Evolutionary conservation across 129 eudicot genomes (phyloP), one percentile per base, ranked within the genome.

Genomic region (Heracleum sosnowskyi): DNA sequence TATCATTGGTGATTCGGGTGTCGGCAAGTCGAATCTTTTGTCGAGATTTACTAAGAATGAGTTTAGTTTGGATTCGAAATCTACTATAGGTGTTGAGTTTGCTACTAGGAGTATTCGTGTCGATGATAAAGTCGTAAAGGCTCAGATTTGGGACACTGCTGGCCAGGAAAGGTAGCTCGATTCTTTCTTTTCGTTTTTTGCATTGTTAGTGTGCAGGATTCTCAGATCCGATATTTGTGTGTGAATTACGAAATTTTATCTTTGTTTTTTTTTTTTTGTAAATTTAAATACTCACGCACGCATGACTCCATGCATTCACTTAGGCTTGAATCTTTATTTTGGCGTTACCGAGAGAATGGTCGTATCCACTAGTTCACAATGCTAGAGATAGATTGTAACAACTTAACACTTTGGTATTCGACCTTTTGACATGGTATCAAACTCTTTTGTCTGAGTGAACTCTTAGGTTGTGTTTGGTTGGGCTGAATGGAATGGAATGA

Each of bases 101-200:
- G 96, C 96, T 45, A 91, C 96, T 28, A 76, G 96, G 71, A 88
- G 93, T 57, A 85, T 91, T 66, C 92, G 88, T 63, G 96, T 91
- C 79, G 92, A 91, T 78, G 93, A 91, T 7, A 91, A 91, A 74
- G 84, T 91, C 69, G 85, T 90, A 47, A 90, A 90, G 84, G 96
- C 96, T 78, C 96, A 90, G 91, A 90, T 90, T 90, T 91, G 96
- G 96, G 96, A 91, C 80, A 91, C 96, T 36, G 96, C 96, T 79
- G 96, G 96, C 39, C 96, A 91, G 72, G 96, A 91, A 69, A 83
- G 96, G 96, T 91, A 60, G 68, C 78, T 68, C 36, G 29, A 24
- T 35, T 68, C n/a, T 35, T 68, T 35, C 4, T 35, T 68, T 33
- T 68, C n/a, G 0, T 15, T 18, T 29, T 63, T 29, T 31, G 8